phyloP scores from a whole-genome alignment of 441 rosid species.

The Jatropha podagrica region DNA sequence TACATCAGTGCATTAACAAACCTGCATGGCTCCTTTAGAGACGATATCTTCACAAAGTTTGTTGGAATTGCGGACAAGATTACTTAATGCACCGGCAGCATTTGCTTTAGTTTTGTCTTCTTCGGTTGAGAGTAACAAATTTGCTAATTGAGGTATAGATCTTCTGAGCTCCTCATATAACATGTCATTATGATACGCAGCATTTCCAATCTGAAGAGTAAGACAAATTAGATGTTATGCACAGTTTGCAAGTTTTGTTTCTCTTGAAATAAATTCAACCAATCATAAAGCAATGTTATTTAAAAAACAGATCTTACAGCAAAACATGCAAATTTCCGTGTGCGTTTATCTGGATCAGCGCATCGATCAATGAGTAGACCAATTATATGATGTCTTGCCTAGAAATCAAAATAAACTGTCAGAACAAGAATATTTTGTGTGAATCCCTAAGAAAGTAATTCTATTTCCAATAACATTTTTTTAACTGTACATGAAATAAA shows the following conservation, averaged over 20 bases:
- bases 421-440: slow-evolving; percentile 25
- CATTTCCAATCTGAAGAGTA: slow-evolving; percentile 79
- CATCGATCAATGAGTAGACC: slow-evolving; percentile 87
- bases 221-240: not conserved
- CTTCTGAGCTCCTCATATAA: slow-evolving; percentile 85
- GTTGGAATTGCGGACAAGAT: slow-evolving; percentile 95
- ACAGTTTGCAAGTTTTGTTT: not conserved
- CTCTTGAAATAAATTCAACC: not conserved
- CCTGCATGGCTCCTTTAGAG: slow-evolving; percentile 96
- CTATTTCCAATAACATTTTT: not conserved
- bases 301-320: slow-evolving; percentile 57
- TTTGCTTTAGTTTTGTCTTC: slow-evolving; percentile 99
- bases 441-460: not conserved
- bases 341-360: slow-evolving; percentile 92
- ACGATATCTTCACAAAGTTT: slow-evolving; percentile 90
- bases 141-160: slow-evolving; percentile 83
- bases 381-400: slow-evolving; percentile 74
- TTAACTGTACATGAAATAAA: not conserved
- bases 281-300: not conserved
- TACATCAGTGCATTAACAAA: slow-evolving; percentile 26
- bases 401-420: slow-evolving; percentile 24
- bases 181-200: slow-evolving; percentile 87
- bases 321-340: slow-evolving; percentile 96
- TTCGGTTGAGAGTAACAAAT: slow-evolving; percentile 68
- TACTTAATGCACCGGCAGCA: slow-evolving; percentile 97